These are phyloP conservation scores for Ajuga chamaepitys DNA, from an alignment of 257 asterid genomes.

Conservation along the genomic window DNA sequence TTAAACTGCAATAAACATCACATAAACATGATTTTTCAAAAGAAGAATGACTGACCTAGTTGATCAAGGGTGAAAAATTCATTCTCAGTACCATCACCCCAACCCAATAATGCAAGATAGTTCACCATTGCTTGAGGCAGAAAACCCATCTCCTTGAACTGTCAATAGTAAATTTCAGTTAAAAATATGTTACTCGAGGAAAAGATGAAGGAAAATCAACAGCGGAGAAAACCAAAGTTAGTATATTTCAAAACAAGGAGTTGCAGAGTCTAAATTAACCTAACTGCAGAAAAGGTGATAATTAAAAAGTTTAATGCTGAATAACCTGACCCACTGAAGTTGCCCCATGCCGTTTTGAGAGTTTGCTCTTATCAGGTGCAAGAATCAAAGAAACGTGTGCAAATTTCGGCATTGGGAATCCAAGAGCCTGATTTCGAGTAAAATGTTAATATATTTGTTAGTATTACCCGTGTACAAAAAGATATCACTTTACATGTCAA, in stretches of 20 bases:
- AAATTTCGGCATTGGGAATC: constrained; percentile 77
- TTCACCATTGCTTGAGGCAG: constrained; percentile 87
- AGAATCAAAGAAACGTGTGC: constrained; percentile 95
- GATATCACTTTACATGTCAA: background rate
- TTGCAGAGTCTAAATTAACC: background rate
- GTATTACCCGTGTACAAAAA: constrained; percentile 20
- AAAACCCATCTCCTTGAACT: constrained; percentile 93
- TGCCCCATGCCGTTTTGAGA: constrained; percentile 96
- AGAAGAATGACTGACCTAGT: constrained; percentile 55
- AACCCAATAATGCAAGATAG: constrained; percentile 90
- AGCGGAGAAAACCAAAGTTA: background rate
- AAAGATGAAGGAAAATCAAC: constrained; percentile 7
- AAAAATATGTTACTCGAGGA: constrained; percentile 8
- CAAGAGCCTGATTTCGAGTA: constrained; percentile 59
- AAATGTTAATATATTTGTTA: constrained; percentile 15
- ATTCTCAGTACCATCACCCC: constrained; percentile 98
- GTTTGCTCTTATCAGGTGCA: constrained; percentile 95
- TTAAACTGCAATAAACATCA: constrained; percentile 12
- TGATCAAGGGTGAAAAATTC: constrained; percentile 82
- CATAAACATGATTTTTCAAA: constrained; percentile 5
- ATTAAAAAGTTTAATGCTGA: constrained; percentile 9
- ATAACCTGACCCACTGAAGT: constrained; percentile 97
- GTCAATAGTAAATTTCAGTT: constrained; percentile 22
- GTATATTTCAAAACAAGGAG: background rate
- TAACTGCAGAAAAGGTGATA: constrained; percentile 11